Percentiles rank a stretch among this genome's conserved stretches.
Evolutionary conservation across 73 alveolate species (phyloP).

Genomic region (Tetrahymena elliotti): DNA sequence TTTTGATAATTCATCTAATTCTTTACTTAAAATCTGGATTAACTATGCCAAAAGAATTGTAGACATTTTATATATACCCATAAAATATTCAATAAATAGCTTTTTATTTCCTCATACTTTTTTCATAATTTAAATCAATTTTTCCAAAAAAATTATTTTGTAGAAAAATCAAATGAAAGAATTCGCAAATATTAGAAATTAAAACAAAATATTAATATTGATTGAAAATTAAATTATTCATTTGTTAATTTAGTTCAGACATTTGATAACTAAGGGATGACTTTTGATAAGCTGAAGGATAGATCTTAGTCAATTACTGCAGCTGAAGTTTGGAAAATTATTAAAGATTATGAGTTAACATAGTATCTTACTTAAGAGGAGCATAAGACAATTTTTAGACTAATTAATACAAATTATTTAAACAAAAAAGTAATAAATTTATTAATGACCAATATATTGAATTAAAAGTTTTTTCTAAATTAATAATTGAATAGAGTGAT

Average conservation of each 20-base stretch:
- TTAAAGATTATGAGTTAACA: constrained; percentile 58
- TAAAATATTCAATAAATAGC: too few species aligned
- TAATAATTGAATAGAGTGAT: not conserved
- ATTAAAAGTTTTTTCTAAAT: not conserved
- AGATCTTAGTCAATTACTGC: constrained; percentile 49
- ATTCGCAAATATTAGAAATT: too few species aligned
- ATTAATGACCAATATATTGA: not conserved
- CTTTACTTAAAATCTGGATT: too few species aligned
- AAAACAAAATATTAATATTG: too few species aligned
- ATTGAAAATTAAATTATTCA: not conserved
- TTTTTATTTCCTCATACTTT: too few species aligned
- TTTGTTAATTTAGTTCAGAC: not conserved
- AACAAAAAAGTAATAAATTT: not conserved
- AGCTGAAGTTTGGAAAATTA: constrained; percentile 57
- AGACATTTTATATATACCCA: too few species aligned
- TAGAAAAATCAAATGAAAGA: too few species aligned
- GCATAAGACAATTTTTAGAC: constrained; percentile 39
- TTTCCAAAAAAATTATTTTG: too few species aligned
- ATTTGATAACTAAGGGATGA: not conserved
- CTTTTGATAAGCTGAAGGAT: constrained; percentile 50
- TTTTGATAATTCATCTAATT: too few species aligned
- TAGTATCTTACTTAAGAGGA: constrained; percentile 45
- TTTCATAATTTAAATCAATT: too few species aligned
- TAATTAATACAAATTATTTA: not conserved
- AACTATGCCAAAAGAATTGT: too few species aligned